phyloP scores from a whole-genome alignment of 345 rosid genomes.

The Chamaenerion angustifolium region DNA sequence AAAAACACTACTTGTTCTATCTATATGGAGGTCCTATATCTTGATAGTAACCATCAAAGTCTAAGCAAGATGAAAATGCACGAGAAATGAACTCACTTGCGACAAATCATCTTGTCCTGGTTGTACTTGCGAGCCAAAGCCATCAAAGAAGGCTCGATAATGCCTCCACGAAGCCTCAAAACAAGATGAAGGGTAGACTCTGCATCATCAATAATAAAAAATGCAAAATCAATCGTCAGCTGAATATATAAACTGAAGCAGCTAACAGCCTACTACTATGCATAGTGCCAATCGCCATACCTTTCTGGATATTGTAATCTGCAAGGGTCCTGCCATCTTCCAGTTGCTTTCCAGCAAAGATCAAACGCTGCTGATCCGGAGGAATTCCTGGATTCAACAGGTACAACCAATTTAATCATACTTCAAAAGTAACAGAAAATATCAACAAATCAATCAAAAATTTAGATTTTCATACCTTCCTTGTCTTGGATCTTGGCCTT shows the following conservation, averaged over 20 bases:
- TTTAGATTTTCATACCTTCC: slow-evolving; percentile 24
- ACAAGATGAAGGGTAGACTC: slow-evolving; percentile 45
- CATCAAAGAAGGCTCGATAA: slow-evolving; percentile 51
- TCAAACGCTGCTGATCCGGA: slow-evolving; percentile 44
- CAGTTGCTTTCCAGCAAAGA: slow-evolving; percentile 43
- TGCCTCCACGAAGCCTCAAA: slow-evolving; percentile 51
- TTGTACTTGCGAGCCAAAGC: slow-evolving; percentile 32
- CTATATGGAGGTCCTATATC: no score
- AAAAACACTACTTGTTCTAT: no score
- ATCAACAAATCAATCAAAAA: background rate
- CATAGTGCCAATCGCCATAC: slow-evolving; percentile 5
- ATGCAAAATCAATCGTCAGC: background rate
- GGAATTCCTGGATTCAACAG: slow-evolving; percentile 22
- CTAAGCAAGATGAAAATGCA: no score
- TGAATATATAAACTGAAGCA: background rate
- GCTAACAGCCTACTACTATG: background rate
- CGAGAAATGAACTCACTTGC: slow-evolving; percentile 26
- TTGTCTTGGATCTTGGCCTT: slow-evolving; percentile 61
- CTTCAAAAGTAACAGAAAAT: background rate
- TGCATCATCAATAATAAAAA: slow-evolving; percentile 9
- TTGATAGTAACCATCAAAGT: no score
- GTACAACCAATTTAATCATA: background rate
- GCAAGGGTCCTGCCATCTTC: slow-evolving; percentile 49
- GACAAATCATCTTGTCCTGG: slow-evolving; percentile 46
- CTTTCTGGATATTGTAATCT: slow-evolving; percentile 40